Base-by-base conservation (phyloP, 495 filamentous ascomycete genomes). In the Lepidopterella palustris region DNA sequence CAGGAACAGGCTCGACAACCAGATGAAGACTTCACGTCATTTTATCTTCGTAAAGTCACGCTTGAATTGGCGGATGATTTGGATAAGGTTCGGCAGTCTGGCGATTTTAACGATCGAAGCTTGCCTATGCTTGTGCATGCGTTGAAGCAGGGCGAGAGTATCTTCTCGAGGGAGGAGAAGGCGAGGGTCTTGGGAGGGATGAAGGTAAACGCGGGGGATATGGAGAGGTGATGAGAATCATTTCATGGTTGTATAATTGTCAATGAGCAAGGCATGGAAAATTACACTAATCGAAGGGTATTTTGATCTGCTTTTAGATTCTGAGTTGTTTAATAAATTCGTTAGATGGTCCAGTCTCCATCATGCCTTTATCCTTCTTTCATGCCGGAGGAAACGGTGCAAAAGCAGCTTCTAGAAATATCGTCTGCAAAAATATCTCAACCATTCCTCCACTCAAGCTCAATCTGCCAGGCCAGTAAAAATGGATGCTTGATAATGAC, bases 401-500 rank as follows among this genome's bases (percentile, higher is more conserved):
- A 18, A 11, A 42, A 15, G 10, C 13, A 35, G 10, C 35, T 42
- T 2, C 10, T 13, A 3, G 18, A 42, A 13, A 18, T 15, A 42
- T 42, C 9, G n/a, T n/a, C n/a, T n/a, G n/a, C 35, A 42, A 42
- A 35, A 15, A 2, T 21, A 8, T n/a, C 51, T 20, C 51, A 18
- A 20, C 67, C 75, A 72, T 96, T 89, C 63, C 86, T 81, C 89
- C 93, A 97, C 67, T 97, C 89, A 40, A 98, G 78, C 27, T 85
- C 81, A 61, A 96, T 87, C 57, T 86, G 84, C 93, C 93, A 98
- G 2, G 93, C 93, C 23, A 95, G 76, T 57, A 87, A 82, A 72
- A 87, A 97, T 0, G 90, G 90, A 68, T 96, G 90, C 62, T 92
- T 91, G 69, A 98, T 88, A 61, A 97, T 92, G 50, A 98, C 92